phyloP scores from a whole-genome alignment of 2,329 filamentous ascomycete species.

The Ophiognomonia clavigignenti-juglandacearum region DNA sequence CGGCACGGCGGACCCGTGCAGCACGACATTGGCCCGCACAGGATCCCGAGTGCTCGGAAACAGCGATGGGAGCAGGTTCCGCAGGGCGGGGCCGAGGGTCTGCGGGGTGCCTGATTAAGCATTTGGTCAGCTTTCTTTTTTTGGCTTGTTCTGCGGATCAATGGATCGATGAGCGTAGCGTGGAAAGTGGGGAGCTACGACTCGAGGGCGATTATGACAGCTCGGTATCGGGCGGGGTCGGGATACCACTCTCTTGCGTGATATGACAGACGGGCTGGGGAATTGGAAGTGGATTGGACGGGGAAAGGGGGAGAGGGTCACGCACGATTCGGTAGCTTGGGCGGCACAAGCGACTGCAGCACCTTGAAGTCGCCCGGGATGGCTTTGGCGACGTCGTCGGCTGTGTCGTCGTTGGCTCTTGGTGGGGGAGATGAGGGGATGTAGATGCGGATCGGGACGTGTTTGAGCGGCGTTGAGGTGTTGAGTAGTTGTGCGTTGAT shows the following conservation, averaged over 20 bases:
- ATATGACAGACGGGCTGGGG: background rate
- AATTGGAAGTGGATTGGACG: background rate
- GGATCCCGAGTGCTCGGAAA: conserved; percentile 85
- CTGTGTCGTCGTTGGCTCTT: conserved; percentile 22
- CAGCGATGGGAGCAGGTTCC: conserved; percentile 68
- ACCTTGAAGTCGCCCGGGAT: conserved; percentile 56
- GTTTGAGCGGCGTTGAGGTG: conserved; percentile 66
- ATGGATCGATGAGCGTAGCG: background rate
- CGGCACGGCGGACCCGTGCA: conserved; percentile 82
- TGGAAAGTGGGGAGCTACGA: too few relatives aligned
- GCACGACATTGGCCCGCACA: conserved; percentile 74
- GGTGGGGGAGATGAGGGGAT: conserved; percentile 61
- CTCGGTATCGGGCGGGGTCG: too few relatives aligned
- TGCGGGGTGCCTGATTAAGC: conserved; percentile 31
- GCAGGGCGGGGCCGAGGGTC: conserved; percentile 70
- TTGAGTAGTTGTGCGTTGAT: conserved; percentile 76
- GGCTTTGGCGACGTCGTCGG: conserved; percentile 22
- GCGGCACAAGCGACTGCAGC: conserved; percentile 69
- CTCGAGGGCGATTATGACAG: too few relatives aligned
- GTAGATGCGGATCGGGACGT: conserved; percentile 86
- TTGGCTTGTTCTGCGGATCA: conserved; percentile 56
- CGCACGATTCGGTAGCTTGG: conserved; percentile 34
- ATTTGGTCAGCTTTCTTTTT: conserved; percentile 23
- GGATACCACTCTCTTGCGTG: background rate
- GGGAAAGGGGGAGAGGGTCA: conserved; percentile 4